Evolutionary conservation across 2,329 filamentous ascomycete genomes (phyloP), one percentile per base, ranked within the genome.

Genomic region (Fusarium chaquense): DNA sequence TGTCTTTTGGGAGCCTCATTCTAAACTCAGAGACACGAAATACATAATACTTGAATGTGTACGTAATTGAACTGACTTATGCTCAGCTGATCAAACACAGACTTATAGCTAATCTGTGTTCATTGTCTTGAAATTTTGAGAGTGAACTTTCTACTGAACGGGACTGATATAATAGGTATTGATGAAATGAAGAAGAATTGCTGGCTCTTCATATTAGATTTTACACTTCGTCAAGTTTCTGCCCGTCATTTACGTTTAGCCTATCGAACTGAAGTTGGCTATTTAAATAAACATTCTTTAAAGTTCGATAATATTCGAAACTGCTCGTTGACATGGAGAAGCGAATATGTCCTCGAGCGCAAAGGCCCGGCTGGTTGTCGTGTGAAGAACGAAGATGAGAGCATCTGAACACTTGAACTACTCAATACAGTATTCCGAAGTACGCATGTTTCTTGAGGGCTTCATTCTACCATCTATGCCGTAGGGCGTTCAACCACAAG

Each of bases 1-100:
- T 57, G 15, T n/a, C n/a, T 30, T 15, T 40, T 40, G 11, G 49
- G 44, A 57, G 61, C 49, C 58, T 57, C 58, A 63, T 24, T n/a
- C 20, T n/a, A 44, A 38, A 15, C 16, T 26, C n/a, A 30, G 20
- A 55, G 18, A 47, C 26, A 15, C 15, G 8, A 47, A 28, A 11
- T 30, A 38, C 8, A 43, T 32, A 15, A 32, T 53, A n/a, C 16
- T 24, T 26, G 12, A 5, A 51, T 8, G 26, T 24, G n/a, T 12
- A 13, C 8, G 24, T 7, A 22, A n/a, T 43, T 8, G 18, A 24
- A 24, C 10, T n/a, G 5, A n/a, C 2, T 26, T 13, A 26, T 8
- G 6, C 18, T 7, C 3, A 7, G 2, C 7, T n/a, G 2, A 30
- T 12, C 6, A 40, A 12, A 3, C 4, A 30, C 18, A 20, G 6